A percentile compares a stretch with the other conserved stretches of the same genome.
Conservation (phyloP, 2,329 filamentous ascomycete species). For the Aspergillus novofumigatus region DNA sequence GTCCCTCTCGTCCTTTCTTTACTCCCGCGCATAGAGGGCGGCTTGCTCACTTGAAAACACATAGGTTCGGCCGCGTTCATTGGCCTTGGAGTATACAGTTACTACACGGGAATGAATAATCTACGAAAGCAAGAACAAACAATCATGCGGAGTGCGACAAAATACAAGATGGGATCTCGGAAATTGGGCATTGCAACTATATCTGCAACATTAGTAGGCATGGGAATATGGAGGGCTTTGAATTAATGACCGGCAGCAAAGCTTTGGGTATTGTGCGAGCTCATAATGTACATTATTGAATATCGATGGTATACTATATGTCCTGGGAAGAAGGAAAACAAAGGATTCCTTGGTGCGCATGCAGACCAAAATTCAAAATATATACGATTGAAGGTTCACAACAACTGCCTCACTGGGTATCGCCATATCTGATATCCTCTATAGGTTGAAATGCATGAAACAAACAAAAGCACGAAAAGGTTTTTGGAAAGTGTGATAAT, state of each 20-base stretch:
- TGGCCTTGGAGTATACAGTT: slow-evolving; percentile 72
- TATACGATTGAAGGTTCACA: slow-evolving; percentile 15
- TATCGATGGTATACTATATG: not conserved
- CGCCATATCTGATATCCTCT: slow-evolving; percentile 32
- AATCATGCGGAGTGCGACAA: slow-evolving; percentile 65
- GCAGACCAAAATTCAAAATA: slow-evolving; percentile 2
- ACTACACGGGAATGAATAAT: slow-evolving; percentile 68
- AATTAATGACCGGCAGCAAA: slow-evolving; percentile 40
- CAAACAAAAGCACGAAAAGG: slow-evolving; percentile 12
- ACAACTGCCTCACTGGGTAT: slow-evolving; percentile 34
- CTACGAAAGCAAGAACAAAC: slow-evolving; percentile 58
- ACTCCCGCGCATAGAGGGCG: not conserved
- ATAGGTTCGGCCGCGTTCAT: slow-evolving; percentile 71
- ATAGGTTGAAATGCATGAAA: slow-evolving; percentile 26
- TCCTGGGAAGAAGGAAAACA: not conserved
- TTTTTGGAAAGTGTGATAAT: slow-evolving; percentile 2
- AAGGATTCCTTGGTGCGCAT: not conserved
- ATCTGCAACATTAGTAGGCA: slow-evolving; percentile 62
- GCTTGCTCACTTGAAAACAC: slow-evolving; percentile 5
- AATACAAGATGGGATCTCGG: slow-evolving; percentile 69
- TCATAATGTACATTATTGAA: slow-evolving; percentile 1
- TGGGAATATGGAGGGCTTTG: slow-evolving; percentile 66
- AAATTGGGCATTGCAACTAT: slow-evolving; percentile 64
- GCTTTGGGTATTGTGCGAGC: not conserved
- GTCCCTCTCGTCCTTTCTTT: slow-evolving; percentile 21